Base-by-base conservation (phyloP, 345 rosid genomes). In the Boechera divaricarpa region DNA sequence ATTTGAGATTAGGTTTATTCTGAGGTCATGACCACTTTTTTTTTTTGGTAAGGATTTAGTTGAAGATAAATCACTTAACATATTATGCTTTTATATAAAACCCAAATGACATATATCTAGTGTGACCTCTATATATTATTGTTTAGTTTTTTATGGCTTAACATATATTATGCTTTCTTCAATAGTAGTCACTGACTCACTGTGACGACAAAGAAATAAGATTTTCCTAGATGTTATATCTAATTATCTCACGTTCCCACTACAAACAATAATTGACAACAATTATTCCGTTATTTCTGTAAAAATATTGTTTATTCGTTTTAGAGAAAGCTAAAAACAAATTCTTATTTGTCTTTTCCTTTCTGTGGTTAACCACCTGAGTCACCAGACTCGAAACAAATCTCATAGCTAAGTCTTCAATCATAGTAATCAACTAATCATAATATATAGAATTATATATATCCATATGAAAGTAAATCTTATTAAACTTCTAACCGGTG, bases 341-440 rank as follows among this genome's bases (percentile, higher is more conserved):
- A 49, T 51, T 36, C 10, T 26, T 10, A 51, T 72, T 52, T 63
- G 45, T 54, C 64, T 44, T 74, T 57, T 54, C 38, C 64, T 29
- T 55, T 33, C 1, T 55, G 71, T 74, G 64, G 64, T 55, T 74
- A 54, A 44, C 57, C 38, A 64, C 77, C 77, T 74, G 48, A 63
- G 28, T 42, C 63, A 53, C 45, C 35, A 52, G 63, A 28, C 41
- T 70, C 62, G 36, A 31, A 52, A 26, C 41, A 38, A 49, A 24
- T 59, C 24, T 51, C 9, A 38, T 28, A 28, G 26, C 44, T 11
- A 6, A 16, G 67, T 49, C 13, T 49, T 53, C 67, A 57, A 32
- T 70, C 15, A 35, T 58, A 21, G 31, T 4, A n/a, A 29, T 48
- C 29, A 47, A 31, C 33, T 4, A 31, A 33, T 33, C 0, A 33